These are phyloP conservation scores for Ustilago esculenta DNA, from an alignment of 1,284 basidiomycete species.

Conservation along the genomic window DNA sequence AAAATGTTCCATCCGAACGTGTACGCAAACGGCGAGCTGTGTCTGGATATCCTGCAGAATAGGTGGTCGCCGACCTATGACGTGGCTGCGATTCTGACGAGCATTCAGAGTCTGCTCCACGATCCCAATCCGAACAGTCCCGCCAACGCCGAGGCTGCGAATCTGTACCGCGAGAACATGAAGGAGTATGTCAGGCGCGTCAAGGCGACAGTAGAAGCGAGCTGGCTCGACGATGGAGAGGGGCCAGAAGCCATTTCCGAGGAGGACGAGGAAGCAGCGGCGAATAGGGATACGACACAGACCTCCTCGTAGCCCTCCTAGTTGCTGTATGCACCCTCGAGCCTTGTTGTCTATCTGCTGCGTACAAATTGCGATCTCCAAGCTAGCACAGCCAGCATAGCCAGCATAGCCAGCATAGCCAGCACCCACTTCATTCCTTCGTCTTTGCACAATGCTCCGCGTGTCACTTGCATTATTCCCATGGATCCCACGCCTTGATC, in stretches of 20 bases:
- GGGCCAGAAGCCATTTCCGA: slow-evolving; percentile 25
- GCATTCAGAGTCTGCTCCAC: slow-evolving; percentile 91
- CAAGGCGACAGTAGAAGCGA: slow-evolving; percentile 72
- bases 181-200: slow-evolving; percentile 95
- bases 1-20: slow-evolving; percentile 99
- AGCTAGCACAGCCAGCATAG: slow-evolving; percentile 2
- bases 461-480: too few species aligned
- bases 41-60: slow-evolving; percentile 97
- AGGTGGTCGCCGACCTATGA: slow-evolving; percentile 98
- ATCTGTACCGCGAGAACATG: slow-evolving; percentile 95
- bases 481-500: too few species aligned
- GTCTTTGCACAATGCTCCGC: too few species aligned
- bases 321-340: too few species aligned
- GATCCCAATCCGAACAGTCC: slow-evolving; percentile 96
- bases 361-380: too few species aligned
- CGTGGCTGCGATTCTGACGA: slow-evolving; percentile 95
- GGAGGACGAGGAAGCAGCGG: slow-evolving; percentile 27
- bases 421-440: too few species aligned
- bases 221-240: slow-evolving; percentile 66
- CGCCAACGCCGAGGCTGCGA: slow-evolving; percentile 96
- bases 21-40: slow-evolving; percentile 96
- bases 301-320: too few species aligned
- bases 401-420: too few species aligned
- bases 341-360: too few species aligned
- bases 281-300: too few species aligned